A percentile compares a stretch with the other conserved stretches of the same genome.
Evolutionary conservation across 345 rosid genomes (phyloP).

Genomic region (Zanthoxylum bungeanum): DNA sequence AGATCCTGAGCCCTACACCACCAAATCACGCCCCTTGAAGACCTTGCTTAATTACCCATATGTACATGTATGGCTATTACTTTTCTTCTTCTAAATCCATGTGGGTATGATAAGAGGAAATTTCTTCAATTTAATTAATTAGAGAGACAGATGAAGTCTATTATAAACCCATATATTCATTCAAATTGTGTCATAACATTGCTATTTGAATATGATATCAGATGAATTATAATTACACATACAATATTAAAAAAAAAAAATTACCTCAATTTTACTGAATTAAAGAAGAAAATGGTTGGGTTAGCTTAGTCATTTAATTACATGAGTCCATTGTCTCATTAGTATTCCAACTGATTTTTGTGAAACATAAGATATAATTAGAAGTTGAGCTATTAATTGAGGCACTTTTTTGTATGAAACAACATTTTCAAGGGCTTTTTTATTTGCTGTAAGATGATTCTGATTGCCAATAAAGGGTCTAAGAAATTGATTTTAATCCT

Average conservation of each 20-base stretch:
- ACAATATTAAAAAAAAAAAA: no score
- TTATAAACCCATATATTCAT: background rate
- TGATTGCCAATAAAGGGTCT: background rate
- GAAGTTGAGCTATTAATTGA: background rate
- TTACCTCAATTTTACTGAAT: background rate
- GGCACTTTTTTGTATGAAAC: no score
- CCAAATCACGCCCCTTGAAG: no score
- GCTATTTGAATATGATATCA: background rate
- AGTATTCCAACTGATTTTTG: background rate
- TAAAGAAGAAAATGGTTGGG: background rate
- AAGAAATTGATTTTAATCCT: background rate
- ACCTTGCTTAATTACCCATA: background rate
- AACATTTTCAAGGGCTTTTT: conserved; percentile 2
- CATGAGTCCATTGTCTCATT: background rate
- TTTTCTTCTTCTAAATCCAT: background rate
- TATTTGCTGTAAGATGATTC: background rate
- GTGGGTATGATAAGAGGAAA: no score
- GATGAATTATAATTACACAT: background rate
- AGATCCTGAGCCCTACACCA: no score
- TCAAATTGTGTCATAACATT: background rate
- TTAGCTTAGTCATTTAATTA: background rate
- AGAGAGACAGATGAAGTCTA: background rate
- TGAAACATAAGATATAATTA: background rate
- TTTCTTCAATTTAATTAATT: no score
- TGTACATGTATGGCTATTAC: background rate